phyloP scores from a whole-genome alignment of 192 early-diverging fungal species.

The Dispira simplex region DNA sequence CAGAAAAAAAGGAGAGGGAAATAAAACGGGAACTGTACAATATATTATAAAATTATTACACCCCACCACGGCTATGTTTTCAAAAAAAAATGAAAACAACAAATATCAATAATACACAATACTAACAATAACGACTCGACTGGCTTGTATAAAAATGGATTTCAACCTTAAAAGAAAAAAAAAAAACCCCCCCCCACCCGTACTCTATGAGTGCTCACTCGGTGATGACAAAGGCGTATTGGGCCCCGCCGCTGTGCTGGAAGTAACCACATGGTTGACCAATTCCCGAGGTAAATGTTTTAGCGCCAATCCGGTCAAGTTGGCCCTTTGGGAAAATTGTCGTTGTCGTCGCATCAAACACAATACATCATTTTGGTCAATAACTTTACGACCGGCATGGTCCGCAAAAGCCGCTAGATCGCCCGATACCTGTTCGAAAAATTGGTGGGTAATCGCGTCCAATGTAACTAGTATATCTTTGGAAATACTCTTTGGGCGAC shows the following conservation, averaged over 20 bases:
- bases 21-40: no score
- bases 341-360: background rate
- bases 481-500: background rate
- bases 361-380: background rate
- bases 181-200: no score
- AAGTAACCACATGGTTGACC: background rate
- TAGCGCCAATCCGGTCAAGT: background rate
- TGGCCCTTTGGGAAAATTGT: background rate
- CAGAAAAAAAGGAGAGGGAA: no score
- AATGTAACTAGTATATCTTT: background rate
- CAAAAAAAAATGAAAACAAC: no score
- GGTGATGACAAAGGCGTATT: background rate
- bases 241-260: background rate
- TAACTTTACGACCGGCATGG: background rate
- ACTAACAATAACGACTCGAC: no score
- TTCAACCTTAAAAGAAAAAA: no score
- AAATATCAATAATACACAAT: no score
- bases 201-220: no score
- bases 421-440: background rate
- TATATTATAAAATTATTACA: no score
- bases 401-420: background rate
- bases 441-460: background rate
- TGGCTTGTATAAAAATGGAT: no score
- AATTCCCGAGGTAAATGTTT: conserved; percentile 3
- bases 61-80: no score